Evolutionary conservation across 2,329 filamentous ascomycete species (phyloP), one percentile per base, ranked within the genome.

Genomic region (Botrytis deweyae): DNA sequence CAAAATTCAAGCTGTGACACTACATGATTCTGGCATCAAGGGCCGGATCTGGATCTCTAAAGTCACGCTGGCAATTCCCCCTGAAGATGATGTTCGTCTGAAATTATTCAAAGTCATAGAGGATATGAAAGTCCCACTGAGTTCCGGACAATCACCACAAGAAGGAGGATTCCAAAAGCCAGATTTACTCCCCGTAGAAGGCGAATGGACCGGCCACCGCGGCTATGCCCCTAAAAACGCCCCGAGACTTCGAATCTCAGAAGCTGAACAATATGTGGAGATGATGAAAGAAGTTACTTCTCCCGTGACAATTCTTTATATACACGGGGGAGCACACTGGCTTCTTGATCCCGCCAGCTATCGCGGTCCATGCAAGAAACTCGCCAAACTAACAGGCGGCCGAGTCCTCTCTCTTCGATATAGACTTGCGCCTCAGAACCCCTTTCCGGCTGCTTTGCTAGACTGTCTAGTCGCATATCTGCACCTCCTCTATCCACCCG

Each of bases 31-130:
- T 0, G 89, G 89, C 0, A 85, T 97, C 80, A 94, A 93, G 80
- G 94, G 94, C 6, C 88, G 88, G 63, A 89, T 96, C 76, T 98
- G 95, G 95, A 86, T 97, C 38, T 91, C 90, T 78, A 92, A 89
- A 72, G 90, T 92, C 61, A 88, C 87, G 0, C 84, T 93, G 25
- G 87, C 89, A 0, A 83, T 84, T 3, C 92, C 91, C 0, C 86
- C 83, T 59, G 74, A 88, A 85, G 81, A 86, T 80, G 78, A 88
- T 85, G 80, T 91, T 25, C 83, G 88, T 25, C 86, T 91, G 63
- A 85, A 86, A 1, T 79, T 94, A 40, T 84, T 90, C 76, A 82
- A 83, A 42, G 87, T 87, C 2, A 88, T 94, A 59, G 84, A 88
- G 36, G 84, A 84, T 1, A 81, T 92, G 81, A 85, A 84, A 71